Evolutionary conservation across 768 basidiomycete genomes (phyloP), one percentile per base, ranked within the genome.

Genomic region (Agrocybe praecox): DNA sequence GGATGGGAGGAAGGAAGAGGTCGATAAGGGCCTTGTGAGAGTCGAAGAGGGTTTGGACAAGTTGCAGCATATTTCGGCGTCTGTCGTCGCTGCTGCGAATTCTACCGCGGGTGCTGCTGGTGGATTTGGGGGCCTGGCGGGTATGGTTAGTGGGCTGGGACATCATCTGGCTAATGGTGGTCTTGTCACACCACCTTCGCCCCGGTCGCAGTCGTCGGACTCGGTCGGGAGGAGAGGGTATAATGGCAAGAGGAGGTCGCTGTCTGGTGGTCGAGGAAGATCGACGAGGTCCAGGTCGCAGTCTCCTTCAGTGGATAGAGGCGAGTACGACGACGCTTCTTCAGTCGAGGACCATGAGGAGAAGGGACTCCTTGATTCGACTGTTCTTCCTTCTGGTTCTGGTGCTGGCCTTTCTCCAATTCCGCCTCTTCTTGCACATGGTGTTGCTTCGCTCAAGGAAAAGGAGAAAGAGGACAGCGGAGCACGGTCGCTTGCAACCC

Each of bases 131-230:
- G 12, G n/a, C 6, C 21, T 26, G 3, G 24, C 26, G 26, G 33
- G 11, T 9, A 22, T 17, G 29, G 34, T n/a, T 15, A 29, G 36
- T 22, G 51, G 34, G 29, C 15, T 48, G 44, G 24, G 69, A 32
- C 72, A 68, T 32, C 70, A 72, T 36, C 26, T 24, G 12, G 9
- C 19, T 22, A 69, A 52, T 52, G 58, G 80, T 10, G 88, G 88
- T 1, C 72, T 90, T 24, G 89, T 87, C 10, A 89, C 89, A 0
- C 90, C 90, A 0, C 89, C 89, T 0, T 90, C 88, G 68, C 90
- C 90, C 11, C 77, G 89, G 15, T 89, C 87, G 60, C 76, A 88
- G 19, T 85, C 84, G 2, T 81, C 85, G 9, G 89, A 90, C 66
- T 58, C 59, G 8, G 86, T 87, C 14, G 73, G 72, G 60, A 70